Percentiles rank a stretch among this genome's conserved stretches.
Conservation (phyloP, 495 filamentous ascomycete species). For the Aspergillus nanangensis region DNA sequence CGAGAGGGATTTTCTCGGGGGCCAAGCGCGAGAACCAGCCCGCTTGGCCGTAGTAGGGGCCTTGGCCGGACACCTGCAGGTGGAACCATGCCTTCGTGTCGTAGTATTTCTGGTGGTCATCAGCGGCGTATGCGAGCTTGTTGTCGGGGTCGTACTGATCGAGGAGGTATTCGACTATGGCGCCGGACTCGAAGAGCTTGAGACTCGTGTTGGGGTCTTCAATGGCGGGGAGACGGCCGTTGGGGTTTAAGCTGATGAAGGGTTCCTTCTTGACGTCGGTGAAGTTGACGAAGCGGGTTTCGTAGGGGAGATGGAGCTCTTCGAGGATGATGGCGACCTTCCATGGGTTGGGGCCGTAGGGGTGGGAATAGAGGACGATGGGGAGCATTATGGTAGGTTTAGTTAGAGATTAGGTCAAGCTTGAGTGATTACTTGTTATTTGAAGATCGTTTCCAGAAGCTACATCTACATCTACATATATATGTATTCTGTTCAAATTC, state of each 20-base stretch:
- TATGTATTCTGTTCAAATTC: too few species aligned
- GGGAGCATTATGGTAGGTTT: too few species aligned
- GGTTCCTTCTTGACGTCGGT: slow-evolving; percentile 45
- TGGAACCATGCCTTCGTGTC: slow-evolving; percentile 50
- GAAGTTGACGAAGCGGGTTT: slow-evolving; percentile 31
- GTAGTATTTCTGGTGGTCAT: slow-evolving; percentile 35
- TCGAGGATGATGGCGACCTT: slow-evolving; percentile 56
- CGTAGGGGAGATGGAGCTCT: slow-evolving; percentile 52
- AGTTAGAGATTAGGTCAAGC: too few species aligned
- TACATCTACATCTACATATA: too few species aligned
- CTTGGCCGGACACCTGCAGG: slow-evolving; percentile 57
- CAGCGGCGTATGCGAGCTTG: slow-evolving; percentile 42
- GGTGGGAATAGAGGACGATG: too few species aligned
- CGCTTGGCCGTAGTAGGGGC: slow-evolving; percentile 53
- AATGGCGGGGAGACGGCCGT: slow-evolving; percentile 52
- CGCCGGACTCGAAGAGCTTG: slow-evolving; percentile 60
- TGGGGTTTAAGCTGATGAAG: slow-evolving; percentile 55
- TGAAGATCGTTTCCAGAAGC: too few species aligned
- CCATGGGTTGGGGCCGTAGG: slow-evolving; percentile 52
- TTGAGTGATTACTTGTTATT: too few species aligned
- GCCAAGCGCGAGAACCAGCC: slow-evolving; percentile 43
- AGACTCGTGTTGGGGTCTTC: slow-evolving; percentile 56
- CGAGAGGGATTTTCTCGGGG: slow-evolving; percentile 43
- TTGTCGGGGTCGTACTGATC: slow-evolving; percentile 54
- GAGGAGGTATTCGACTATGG: slow-evolving; percentile 59